A percentile compares a stretch with the other conserved stretches of the same genome.
phyloP scores from a whole-genome alignment of 495 filamentous ascomycete genomes.

The Lasiosphaeriaceae sp. region DNA sequence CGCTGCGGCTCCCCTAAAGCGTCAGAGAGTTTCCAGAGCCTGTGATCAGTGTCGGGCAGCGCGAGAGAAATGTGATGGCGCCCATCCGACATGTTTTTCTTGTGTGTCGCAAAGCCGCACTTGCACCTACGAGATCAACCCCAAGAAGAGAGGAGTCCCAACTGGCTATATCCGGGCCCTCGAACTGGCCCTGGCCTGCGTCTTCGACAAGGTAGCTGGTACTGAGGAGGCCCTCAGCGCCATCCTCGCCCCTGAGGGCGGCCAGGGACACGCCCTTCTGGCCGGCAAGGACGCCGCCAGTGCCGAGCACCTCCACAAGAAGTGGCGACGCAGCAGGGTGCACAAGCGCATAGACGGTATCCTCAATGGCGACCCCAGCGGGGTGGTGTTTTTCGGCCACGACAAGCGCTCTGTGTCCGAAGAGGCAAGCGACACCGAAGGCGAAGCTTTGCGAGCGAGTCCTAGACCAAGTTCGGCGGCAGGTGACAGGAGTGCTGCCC shows the following conservation, averaged over 20 bases:
- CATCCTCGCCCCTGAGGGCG: constrained; percentile 25
- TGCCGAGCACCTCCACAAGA: constrained; percentile 53
- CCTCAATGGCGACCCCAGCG: constrained; percentile 41
- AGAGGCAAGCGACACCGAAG: constrained; percentile 30
- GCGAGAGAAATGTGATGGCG: constrained; percentile 65
- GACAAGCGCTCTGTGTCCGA: constrained; percentile 29
- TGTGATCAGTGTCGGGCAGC: constrained; percentile 65
- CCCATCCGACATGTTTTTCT: constrained; percentile 58
- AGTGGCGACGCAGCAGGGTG: constrained; percentile 54
- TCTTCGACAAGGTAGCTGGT: constrained; percentile 29
- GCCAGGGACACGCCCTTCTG: constrained; percentile 20
- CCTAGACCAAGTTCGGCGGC: too few species aligned
- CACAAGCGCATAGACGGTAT: constrained; percentile 52
- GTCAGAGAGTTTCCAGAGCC: constrained; percentile 64
- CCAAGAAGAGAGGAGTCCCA: constrained; percentile 68
- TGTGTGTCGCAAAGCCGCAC: constrained; percentile 55
- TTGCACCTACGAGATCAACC: constrained; percentile 65
- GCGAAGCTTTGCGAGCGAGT: constrained; percentile 16
- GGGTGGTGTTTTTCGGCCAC: constrained; percentile 17
- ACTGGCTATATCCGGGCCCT: constrained; percentile 61
- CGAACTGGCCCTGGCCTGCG: constrained; percentile 44
- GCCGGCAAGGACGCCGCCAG: constrained; percentile 47
- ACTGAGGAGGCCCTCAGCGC: constrained; percentile 27
- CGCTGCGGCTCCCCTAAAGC: constrained; percentile 24
- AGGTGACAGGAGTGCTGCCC: too few species aligned